Percentiles rank a stretch among this genome's conserved stretches.
These are phyloP conservation scores for Umbelopsis isabellina DNA, from an alignment of 192 early-diverging fungal genomes.

Conservation along the genomic window DNA sequence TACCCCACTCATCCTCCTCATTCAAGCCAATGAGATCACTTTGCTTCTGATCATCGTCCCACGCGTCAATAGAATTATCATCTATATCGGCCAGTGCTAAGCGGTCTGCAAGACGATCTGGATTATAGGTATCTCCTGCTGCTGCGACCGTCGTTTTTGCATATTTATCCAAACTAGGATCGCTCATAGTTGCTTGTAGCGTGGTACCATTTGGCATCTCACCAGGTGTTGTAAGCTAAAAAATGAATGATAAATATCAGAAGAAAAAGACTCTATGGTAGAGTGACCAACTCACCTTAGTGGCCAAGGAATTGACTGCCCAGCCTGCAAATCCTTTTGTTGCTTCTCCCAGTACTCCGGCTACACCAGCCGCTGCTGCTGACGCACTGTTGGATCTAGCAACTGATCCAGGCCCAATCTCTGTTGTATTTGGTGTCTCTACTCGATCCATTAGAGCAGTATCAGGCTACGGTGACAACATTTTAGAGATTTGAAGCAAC, in stretches of 20 bases:
- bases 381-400: slow-evolving; percentile 36
- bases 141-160: slow-evolving; percentile 18
- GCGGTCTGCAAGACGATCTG: slow-evolving; percentile 36
- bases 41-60: slow-evolving; percentile 26
- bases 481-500: neutral
- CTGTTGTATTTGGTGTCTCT: slow-evolving; percentile 31
- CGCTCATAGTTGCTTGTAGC: neutral
- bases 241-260: slow-evolving; percentile 23
- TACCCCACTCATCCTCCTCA: slow-evolving; percentile 51
- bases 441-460: slow-evolving; percentile 43
- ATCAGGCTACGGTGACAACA: slow-evolving; percentile 45
- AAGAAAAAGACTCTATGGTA: slow-evolving; percentile 20
- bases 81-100: slow-evolving; percentile 37
- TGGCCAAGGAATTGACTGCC: slow-evolving; percentile 84
- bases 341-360: slow-evolving; percentile 49
- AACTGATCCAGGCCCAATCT: slow-evolving; percentile 30
- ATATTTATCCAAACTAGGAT: slow-evolving; percentile 31
- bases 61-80: slow-evolving; percentile 26
- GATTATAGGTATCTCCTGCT: slow-evolving; percentile 27
- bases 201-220: slow-evolving; percentile 30
- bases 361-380: slow-evolving; percentile 27
- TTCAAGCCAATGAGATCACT: slow-evolving; percentile 38
- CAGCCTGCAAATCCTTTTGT: slow-evolving; percentile 84
- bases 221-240: slow-evolving; percentile 40
- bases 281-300: slow-evolving; percentile 43